Conservation (phyloP, 495 filamentous ascomycete genomes). For the Barbatosphaeria neglecta region DNA sequence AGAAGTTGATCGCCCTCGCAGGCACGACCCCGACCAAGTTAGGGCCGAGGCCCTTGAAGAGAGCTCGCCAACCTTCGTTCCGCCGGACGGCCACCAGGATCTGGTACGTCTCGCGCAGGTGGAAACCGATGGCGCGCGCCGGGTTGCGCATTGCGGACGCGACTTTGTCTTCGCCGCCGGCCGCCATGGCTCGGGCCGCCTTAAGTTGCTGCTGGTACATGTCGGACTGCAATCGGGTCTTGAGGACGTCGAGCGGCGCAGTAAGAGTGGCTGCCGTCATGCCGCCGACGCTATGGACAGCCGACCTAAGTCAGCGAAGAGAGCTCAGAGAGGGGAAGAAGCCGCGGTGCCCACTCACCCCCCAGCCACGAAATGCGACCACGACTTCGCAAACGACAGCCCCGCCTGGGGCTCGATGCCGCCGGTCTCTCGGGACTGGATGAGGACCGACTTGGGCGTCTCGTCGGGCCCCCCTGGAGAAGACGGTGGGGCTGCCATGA, state of each 20-base stretch:
- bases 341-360: constrained; percentile 44
- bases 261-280: constrained; percentile 82
- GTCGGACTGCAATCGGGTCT: constrained; percentile 80
- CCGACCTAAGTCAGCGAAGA: not conserved
- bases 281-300: constrained; percentile 54
- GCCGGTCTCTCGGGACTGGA: constrained; percentile 53
- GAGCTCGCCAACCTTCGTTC: constrained; percentile 66
- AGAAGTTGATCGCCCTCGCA: constrained; percentile 79
- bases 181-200: constrained; percentile 29
- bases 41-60: constrained; percentile 83
- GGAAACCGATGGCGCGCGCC: constrained; percentile 39
- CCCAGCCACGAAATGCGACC: constrained; percentile 82
- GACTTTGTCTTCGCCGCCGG: not conserved
- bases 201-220: constrained; percentile 68
- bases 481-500: constrained; percentile 9
- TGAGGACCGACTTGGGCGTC: constrained; percentile 10
- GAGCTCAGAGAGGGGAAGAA: constrained; percentile 1
- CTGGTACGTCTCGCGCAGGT: constrained; percentile 67
- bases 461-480: constrained; percentile 9
- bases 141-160: constrained; percentile 25
- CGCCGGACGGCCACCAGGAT: constrained; percentile 68
- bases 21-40: constrained; percentile 82
- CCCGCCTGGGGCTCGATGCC: constrained; percentile 37
- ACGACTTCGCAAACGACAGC: constrained; percentile 55
- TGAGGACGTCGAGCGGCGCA: constrained; percentile 79